A percentile compares a stretch with the other conserved stretches of the same genome.
Evolutionary conservation across 169 alveolate species (phyloP).

Genomic region (Plasmodium gallinaceum): DNA sequence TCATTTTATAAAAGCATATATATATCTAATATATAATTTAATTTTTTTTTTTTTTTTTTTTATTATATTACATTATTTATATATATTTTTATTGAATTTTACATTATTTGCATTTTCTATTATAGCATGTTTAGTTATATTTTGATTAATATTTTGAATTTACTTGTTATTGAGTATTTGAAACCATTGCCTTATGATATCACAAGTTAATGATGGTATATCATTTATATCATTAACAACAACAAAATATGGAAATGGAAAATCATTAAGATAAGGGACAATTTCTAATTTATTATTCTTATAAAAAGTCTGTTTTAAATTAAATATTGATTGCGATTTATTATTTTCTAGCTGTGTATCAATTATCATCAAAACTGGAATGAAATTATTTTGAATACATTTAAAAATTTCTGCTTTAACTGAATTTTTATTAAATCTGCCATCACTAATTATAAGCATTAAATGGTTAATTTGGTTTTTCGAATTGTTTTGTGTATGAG

Average conservation of each 20-base stretch:
- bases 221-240: constrained; percentile 92
- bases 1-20: too few species aligned
- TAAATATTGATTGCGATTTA: constrained; percentile 87
- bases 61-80: neutral
- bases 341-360: constrained; percentile 84
- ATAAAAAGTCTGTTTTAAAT: constrained; percentile 87
- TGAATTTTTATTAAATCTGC: constrained; percentile 96
- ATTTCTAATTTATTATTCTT: constrained; percentile 90
- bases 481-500: constrained; percentile 25
- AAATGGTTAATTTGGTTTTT: constrained; percentile 85
- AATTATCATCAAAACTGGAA: constrained; percentile 92
- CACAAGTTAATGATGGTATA: constrained; percentile 88
- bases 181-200: constrained; percentile 88
- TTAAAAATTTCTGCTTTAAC: constrained; percentile 90
- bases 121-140: neutral
- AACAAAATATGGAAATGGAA: constrained; percentile 96
- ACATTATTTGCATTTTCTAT: neutral
- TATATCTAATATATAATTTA: too few species aligned
- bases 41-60: too few species aligned
- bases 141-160: neutral
- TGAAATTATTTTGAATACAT: constrained; percentile 89
- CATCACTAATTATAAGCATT: constrained; percentile 96
- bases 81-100: neutral
- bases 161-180: constrained; percentile 43
- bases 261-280: constrained; percentile 94